Evolutionary conservation across 345 rosid species (phyloP).

Genomic region (Capsella bursapastoris): DNA sequence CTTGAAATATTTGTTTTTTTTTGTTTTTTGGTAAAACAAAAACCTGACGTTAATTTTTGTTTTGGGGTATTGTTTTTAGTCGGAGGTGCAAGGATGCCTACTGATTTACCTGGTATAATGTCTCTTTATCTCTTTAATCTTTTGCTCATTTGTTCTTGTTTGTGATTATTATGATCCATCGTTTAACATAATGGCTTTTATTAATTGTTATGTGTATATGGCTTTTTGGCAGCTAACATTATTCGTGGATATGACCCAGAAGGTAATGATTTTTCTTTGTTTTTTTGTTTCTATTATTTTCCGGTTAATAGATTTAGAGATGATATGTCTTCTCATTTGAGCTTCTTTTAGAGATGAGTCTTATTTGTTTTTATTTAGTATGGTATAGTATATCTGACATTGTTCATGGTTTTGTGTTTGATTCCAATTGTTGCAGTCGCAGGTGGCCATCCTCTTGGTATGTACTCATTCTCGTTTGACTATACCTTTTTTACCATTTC

Average conservation of each 20-base stretch:
- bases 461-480: background rate
- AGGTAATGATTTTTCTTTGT: background rate
- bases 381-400: background rate
- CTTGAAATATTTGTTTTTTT: background rate
- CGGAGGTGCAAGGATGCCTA: background rate
- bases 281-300: background rate
- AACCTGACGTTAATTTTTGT: background rate
- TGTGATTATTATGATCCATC: background rate
- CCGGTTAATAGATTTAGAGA: background rate
- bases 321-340: background rate
- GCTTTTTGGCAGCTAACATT: background rate
- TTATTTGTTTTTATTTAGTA: background rate
- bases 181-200: background rate
- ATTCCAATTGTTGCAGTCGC: conserved; percentile 14
- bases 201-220: background rate
- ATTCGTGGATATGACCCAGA: conserved; percentile 3
- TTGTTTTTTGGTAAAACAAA: background rate
- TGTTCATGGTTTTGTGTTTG: conserved; percentile 17
- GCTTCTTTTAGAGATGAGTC: conserved; percentile 3
- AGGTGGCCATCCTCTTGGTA: conserved; percentile 20
- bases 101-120: conserved; percentile 1
- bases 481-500: background rate
- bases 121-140: background rate
- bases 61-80: background rate
- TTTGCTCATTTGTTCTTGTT: background rate